Base-by-base conservation (phyloP, 225 moss, liverwort and hornwort genomes). In the Bryoerythrophyllum caledonicum region DNA sequence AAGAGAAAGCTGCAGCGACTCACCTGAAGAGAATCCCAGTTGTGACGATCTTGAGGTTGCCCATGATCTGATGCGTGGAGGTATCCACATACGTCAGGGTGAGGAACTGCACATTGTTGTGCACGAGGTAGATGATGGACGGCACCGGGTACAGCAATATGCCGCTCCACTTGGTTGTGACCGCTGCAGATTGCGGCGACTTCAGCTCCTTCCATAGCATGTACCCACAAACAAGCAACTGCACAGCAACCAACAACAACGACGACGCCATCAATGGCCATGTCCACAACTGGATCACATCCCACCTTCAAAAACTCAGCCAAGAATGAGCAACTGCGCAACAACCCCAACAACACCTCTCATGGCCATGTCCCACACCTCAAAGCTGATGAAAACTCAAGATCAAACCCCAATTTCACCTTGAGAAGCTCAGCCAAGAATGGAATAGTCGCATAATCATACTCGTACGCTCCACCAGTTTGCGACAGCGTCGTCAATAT, bases 41-140 rank as follows among this genome's bases (percentile, higher is more conserved):
- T 37, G 97, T 89, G 16, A 99, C 93, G 54, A 99, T 99, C 82
- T 95, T 99, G 24, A 99, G 70, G 80, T 95, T 99, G 16, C 91
- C 91, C 88, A 99, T 80, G 63, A 99, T 99, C 77, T 99, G 97
- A 75, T 95, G 93, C 10, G 97, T 99, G 65, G 97, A 90, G 10
- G 95, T 93, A 72, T 99, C 97, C 57, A 95, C 80, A 60, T 95
- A 99, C 40, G 86, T 91, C 68, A 99, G 54, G 54, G 97, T 92
- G 20, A 92, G 89, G 74, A 99, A 99, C 65, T 90, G 95, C 54
- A 99, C 77, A 68, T 99, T 99, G 75, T 99, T 93, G 82, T 95
- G 93, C 20, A 95, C 41, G 0, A 99, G 85, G 54, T 99, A 99
- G 59, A 95, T 95, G 40, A 99, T 76, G 1, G 97, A 95, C 5